Conservation (phyloP, 2,329 filamentous ascomycete species). For the Corniculantispora saksenae region DNA sequence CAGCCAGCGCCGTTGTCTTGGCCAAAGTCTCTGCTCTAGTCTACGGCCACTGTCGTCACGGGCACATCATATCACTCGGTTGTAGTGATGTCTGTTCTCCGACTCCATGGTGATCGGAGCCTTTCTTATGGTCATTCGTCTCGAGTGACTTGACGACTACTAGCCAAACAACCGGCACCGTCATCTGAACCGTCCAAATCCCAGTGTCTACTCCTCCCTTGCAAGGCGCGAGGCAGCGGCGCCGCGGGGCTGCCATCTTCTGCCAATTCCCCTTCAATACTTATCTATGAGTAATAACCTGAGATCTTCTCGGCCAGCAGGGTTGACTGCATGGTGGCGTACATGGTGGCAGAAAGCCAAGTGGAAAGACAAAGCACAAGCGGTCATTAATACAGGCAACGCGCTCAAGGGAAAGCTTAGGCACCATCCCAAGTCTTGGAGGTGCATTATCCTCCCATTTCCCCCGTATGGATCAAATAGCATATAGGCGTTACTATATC, state of each 20-base stretch:
- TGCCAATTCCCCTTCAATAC: background rate
- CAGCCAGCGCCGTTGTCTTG: slow-evolving; percentile 2
- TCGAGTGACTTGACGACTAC: background rate
- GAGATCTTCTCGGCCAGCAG: slow-evolving; percentile 5
- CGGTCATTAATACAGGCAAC: background rate
- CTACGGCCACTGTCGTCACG: background rate
- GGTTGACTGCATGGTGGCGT: background rate
- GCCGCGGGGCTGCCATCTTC: too few relatives aligned
- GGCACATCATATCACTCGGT: background rate
- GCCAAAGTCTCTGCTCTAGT: background rate
- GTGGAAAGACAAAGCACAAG: background rate
- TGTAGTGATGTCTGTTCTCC: too few relatives aligned
- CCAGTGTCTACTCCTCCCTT: background rate
- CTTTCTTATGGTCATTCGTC: background rate
- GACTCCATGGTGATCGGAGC: too few relatives aligned
- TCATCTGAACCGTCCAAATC: background rate
- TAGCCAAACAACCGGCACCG: background rate
- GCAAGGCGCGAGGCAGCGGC: background rate
- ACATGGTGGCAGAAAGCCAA: too few relatives aligned
- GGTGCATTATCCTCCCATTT: background rate
- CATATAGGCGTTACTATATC: slow-evolving; percentile 2
- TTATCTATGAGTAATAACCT: background rate
- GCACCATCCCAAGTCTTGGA: background rate
- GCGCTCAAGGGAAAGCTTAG: background rate
- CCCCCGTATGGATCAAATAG: background rate